These are phyloP conservation scores for Phytopythium cucurbitacearum DNA, from an alignment of 352 stramenopile genomes.

Conservation along the genomic window DNA sequence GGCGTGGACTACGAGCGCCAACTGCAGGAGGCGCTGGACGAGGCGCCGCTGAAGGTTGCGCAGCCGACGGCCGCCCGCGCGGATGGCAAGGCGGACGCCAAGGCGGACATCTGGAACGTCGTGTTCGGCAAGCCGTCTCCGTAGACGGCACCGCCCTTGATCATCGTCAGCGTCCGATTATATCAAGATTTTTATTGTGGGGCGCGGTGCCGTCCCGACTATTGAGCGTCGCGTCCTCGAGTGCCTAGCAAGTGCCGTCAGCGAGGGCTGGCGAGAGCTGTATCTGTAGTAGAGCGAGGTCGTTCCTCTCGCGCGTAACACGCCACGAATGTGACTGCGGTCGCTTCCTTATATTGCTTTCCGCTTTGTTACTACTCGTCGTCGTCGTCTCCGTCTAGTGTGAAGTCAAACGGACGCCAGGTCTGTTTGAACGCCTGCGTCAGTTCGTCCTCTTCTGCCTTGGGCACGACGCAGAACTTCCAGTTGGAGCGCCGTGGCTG, in stretches of 20 bases:
- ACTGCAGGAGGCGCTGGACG: conserved; percentile 52
- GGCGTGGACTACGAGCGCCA: conserved; percentile 71
- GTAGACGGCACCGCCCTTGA: conserved; percentile 3
- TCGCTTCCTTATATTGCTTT: background rate
- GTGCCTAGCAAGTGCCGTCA: too few species aligned
- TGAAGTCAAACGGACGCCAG: conserved; percentile 79
- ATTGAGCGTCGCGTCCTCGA: too few species aligned
- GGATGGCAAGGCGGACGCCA: conserved; percentile 17
- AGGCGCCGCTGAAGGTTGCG: conserved; percentile 38
- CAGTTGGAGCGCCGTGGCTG: conserved; percentile 69
- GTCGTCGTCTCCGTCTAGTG: conserved; percentile 33
- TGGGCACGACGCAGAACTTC: conserved; percentile 81
- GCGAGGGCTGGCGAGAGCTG: too few species aligned
- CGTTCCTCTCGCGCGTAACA: conserved; percentile 10
- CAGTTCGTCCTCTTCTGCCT: conserved; percentile 62
- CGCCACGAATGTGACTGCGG: conserved; percentile 16
- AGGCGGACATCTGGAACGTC: conserved; percentile 48
- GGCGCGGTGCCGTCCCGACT: background rate
- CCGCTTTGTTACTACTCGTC: conserved; percentile 2
- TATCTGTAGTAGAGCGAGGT: conserved; percentile 20
- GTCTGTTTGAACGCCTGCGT: conserved; percentile 56
- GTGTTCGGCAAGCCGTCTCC: conserved; percentile 32
- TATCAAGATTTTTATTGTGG: background rate
- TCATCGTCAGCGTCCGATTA: conserved; percentile 1
- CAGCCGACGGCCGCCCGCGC: conserved; percentile 13